A percentile compares a stretch with the other conserved stretches of the same genome.
Conservation (phyloP, 140 eudicot species). For the Cichorium intybus region DNA sequence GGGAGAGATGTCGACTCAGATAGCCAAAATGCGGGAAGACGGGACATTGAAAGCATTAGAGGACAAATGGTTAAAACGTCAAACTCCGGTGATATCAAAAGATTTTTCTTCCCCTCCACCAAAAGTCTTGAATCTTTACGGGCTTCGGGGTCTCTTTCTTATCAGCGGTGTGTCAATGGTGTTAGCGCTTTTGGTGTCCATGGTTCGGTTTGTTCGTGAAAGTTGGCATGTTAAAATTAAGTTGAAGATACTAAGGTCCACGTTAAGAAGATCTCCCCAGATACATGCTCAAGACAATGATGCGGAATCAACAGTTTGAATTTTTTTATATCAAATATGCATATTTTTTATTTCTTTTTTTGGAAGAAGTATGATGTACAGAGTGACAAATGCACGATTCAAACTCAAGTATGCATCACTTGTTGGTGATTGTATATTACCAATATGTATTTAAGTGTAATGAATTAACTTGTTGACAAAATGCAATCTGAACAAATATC, state of each 20-base stretch:
- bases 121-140: slow-evolving; percentile 13
- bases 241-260: background rate
- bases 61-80: slow-evolving; percentile 24
- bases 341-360: too few relatives aligned
- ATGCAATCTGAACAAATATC: too few relatives aligned
- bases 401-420: too few relatives aligned
- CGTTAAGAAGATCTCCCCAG: background rate
- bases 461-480: too few relatives aligned
- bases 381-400: too few relatives aligned
- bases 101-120: slow-evolving; percentile 6
- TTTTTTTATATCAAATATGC: too few relatives aligned
- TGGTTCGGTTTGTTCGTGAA: slow-evolving; percentile 1
- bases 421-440: too few relatives aligned
- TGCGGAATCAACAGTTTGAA: background rate
- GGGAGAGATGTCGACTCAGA: slow-evolving; percentile 27
- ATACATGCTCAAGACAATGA: slow-evolving; percentile 10
- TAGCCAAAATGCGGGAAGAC: slow-evolving; percentile 41
- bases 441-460: too few relatives aligned
- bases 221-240: background rate
- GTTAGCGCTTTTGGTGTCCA: slow-evolving; percentile 18
- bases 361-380: too few relatives aligned
- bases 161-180: slow-evolving; percentile 14
- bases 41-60: slow-evolving; percentile 32
- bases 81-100: background rate
- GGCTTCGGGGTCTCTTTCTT: slow-evolving; percentile 36